Conservation (phyloP, 2,329 filamentous ascomycete species). For the Drechslera avenae region DNA sequence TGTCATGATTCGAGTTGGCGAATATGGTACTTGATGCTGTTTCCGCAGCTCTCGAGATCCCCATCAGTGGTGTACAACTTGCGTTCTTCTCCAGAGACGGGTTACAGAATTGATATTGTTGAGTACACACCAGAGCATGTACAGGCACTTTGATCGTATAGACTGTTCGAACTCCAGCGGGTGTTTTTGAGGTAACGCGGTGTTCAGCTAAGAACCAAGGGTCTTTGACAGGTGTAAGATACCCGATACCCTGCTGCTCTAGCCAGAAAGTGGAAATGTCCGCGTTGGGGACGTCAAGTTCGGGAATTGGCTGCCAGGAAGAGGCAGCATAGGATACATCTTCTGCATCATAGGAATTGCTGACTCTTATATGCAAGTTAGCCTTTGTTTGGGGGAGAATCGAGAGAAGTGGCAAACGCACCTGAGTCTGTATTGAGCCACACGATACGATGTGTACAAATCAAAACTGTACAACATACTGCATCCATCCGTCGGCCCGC, state of each 20-base stretch:
- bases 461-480: background rate
- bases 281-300: constrained; percentile 35
- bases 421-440: too few species aligned
- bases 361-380: too few species aligned
- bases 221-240: constrained; percentile 32
- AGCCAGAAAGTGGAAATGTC: constrained; percentile 44
- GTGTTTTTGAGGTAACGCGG: background rate
- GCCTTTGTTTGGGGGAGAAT: too few species aligned
- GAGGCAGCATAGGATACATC: too few species aligned
- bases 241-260: constrained; percentile 32
- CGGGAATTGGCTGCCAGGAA: constrained; percentile 29
- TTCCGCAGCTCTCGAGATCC: constrained; percentile 10
- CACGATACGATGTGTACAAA: too few species aligned
- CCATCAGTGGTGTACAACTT: constrained; percentile 28
- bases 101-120: constrained; percentile 47
- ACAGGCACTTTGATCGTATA: constrained; percentile 23
- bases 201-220: constrained; percentile 39
- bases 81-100: constrained; percentile 18
- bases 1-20: constrained; percentile 4
- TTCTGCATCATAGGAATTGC: too few species aligned
- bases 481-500: background rate
- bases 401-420: too few species aligned
- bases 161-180: background rate
- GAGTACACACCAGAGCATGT: constrained; percentile 37
- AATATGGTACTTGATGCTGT: background rate